Evolutionary conservation across 345 rosid species (phyloP), one percentile per base, ranked within the genome.

Genomic region (Lumnitzera racemosa): DNA sequence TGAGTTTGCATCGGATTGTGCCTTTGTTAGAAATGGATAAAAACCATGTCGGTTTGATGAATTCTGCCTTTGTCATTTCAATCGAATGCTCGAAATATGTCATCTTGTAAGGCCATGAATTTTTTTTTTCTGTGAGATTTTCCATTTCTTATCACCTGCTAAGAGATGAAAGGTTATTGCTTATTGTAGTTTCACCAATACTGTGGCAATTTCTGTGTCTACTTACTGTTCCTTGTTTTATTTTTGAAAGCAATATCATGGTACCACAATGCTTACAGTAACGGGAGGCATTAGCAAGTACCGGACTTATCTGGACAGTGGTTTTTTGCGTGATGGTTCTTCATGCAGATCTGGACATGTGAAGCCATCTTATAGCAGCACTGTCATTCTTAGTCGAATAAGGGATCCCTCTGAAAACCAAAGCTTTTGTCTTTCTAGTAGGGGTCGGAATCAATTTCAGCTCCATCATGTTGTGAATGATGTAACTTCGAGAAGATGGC

Each of bases 191-290:
- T 36, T 9, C 43, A 36, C 43, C 43, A 36, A 36, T 7, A 3
- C 1, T 36, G 43, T 36, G 31, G 43, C 43, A 36, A 36, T 9
- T 36, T 36, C 7, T 36, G 43, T 36, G 7, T 36, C 43, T 36
- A 36, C 43, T 36, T 36, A 36, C 27, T 27, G 2, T 23, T 1
- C 46, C 14, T 5, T 13, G 31, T 9, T 51, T 31, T 41, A 63
- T 78, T 70, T 72, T 73, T 67, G 75, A 75, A 60, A 55, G 54
- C 15, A 55, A 23, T 66, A 67, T 53, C 55, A 87, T 90, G 92
- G 74, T 87, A 63, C 80, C 72, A 70, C 72, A 63, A 90, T 87
- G 95, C 65, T 77, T 67, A 78, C 58, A 48, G 75, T 69, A 46
- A 71, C 77, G 20, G 81, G 84, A 72, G 59, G 68, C 68, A 72